Base-by-base conservation (phyloP, 257 asterid species). In the Nemophila menziesii region DNA sequence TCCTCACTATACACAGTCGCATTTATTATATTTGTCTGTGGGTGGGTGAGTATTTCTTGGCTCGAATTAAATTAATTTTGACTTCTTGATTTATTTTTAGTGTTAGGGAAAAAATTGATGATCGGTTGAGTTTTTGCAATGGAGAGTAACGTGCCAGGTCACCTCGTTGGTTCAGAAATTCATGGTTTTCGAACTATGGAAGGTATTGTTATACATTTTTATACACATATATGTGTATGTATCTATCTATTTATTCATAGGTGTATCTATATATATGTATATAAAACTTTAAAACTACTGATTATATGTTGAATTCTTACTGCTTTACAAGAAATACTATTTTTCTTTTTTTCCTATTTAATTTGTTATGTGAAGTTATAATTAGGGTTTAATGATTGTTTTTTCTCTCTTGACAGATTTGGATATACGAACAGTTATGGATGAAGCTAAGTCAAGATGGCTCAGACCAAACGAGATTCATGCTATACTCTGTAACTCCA, bases 391-490 rank as follows among this genome's bases (percentile, higher is more conserved):
- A 14, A 37, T 24, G 23, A 15, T 20, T 9, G 8, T 9, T 47
- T 2, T 37, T 27, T 50, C 41, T 33, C 18, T 58, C 44, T 67
- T 66, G 48, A 21, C 80, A 89, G 98, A 89, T 66, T 71, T 89
- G 74, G 98, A 89, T 61, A 63, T 89, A 22, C 55, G 43, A 38
- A 62, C 52, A 41, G 66, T 78, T 48, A 60, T 71, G 76, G 86
- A 66, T 68, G 98, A 89, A 64, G 94, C 98, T 54, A 72, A 68
- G 71, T 33, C 64, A 46, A 76, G 98, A 64, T 89, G 98, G 98
- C 82, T 89, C 42, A 62, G 98, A 44, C 96, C 98, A 2, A 89
- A 89, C 22, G 98, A 89, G 77, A 89, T 89, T 56, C 79, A 89
- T 59, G 98, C 98, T 16, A 65, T 89, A 46, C 86, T 89, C 53